Percentiles rank a stretch among this genome's conserved stretches.
Conservation (phyloP, 176 grass and related monocot species). For the Lolium perenne region DNA sequence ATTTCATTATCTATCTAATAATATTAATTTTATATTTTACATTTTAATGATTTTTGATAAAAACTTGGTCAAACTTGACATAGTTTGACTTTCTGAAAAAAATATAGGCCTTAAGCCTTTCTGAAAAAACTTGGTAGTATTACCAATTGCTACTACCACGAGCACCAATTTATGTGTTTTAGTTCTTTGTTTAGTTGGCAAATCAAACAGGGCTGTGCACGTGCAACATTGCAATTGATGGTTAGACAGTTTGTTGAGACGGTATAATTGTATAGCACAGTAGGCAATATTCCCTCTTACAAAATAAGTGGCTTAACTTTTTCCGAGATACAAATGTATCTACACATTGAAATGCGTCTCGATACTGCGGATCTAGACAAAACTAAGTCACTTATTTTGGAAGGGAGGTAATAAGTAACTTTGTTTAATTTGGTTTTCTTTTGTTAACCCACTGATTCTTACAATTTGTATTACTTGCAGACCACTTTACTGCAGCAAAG, state of each 20-base stretch:
- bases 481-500: conserved; percentile 92
- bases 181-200: conserved; percentile 16
- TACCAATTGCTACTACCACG: conserved; percentile 8
- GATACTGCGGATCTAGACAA: too few relatives aligned
- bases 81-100: too few relatives aligned
- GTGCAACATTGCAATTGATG: conserved; percentile 2
- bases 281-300: not conserved
- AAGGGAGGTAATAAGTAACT: not conserved
- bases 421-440: not conserved
- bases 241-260: not conserved
- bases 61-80: too few relatives aligned
- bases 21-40: too few relatives aligned
- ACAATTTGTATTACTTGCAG: conserved; percentile 52
- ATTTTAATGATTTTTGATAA: too few relatives aligned
- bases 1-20: too few relatives aligned
- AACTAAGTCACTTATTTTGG: too few relatives aligned
- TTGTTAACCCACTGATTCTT: conserved; percentile 25
- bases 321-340: too few relatives aligned
- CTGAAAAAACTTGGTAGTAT: too few relatives aligned
- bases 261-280: not conserved
- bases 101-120: too few relatives aligned
- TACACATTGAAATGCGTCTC: too few relatives aligned
- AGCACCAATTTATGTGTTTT: not conserved
- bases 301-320: too few relatives aligned
- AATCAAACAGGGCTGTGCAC: conserved; percentile 11